These are phyloP conservation scores for Protea cynaroides DNA, from an alignment of 164 flowering plant genomes.

Conservation along the genomic window DNA sequence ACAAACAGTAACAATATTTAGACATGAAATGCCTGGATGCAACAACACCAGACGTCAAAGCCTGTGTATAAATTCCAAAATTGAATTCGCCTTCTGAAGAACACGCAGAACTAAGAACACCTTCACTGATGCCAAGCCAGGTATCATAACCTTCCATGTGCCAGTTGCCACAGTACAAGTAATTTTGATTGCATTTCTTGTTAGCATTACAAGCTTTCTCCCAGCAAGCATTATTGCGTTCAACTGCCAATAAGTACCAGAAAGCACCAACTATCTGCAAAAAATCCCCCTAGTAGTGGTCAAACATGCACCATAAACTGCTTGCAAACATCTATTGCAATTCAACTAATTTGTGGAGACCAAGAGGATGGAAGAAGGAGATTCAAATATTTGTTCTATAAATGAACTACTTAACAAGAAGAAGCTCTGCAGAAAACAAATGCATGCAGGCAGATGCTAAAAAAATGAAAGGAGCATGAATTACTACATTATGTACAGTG, in stretches of 20 bases:
- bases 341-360: neutral
- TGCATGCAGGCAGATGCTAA: too few relatives aligned
- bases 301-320: slow-evolving; percentile 2
- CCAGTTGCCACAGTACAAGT: slow-evolving; percentile 74
- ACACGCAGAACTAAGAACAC: slow-evolving; percentile 37
- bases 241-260: slow-evolving; percentile 84
- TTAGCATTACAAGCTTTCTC: slow-evolving; percentile 41
- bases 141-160: slow-evolving; percentile 35
- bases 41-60: slow-evolving; percentile 65
- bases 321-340: neutral
- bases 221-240: slow-evolving; percentile 94
- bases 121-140: slow-evolving; percentile 39
- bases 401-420: too few relatives aligned
- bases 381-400: too few relatives aligned
- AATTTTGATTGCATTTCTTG: slow-evolving; percentile 32
- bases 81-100: slow-evolving; percentile 57
- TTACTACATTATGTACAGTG: too few relatives aligned
- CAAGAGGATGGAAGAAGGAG: neutral
- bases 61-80: slow-evolving; percentile 76
- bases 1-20: slow-evolving; percentile 87
- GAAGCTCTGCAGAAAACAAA: too few relatives aligned
- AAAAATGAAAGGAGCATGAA: too few relatives aligned
- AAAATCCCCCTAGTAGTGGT: slow-evolving; percentile 9
- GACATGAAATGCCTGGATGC: slow-evolving; percentile 54
- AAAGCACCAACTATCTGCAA: slow-evolving; percentile 93